Base-by-base conservation (phyloP, 805 yeast species). In the Schwanniomyces polymorphus region DNA sequence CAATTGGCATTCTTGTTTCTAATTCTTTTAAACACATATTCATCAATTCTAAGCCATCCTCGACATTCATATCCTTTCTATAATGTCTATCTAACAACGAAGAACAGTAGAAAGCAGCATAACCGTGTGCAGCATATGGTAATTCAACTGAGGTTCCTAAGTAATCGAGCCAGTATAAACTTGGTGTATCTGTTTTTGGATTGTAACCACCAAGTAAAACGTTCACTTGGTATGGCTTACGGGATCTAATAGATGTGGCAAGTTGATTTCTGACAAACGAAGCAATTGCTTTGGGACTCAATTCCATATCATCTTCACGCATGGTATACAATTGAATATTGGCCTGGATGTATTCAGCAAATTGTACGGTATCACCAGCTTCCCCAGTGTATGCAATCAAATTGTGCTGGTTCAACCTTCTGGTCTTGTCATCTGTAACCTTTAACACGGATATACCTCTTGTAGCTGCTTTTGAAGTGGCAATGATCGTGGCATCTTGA, bases 51-150 rank as follows among this genome's bases (percentile, higher is more conserved):
- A 92, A 63, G 2, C 97, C 99, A 50, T 90, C 92, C 33, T 84
- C 89, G 35, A 80, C 67, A 6, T 80, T 72, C 84, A 91, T 80
- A 57, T 84, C 91, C 38, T 83, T 76, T 63, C 85, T 80, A 70
- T 91, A 91, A 69, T 91, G 97, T 57, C 86, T 91, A 72, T 94
- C 99, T 55, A 94, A 76, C 53, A 92, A 73, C 1, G 98, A 88
- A 67, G 90, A 79, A 27, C 96, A 84, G 67, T 94, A 94, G 69
- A 92, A 94, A 1, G 95, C 96, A n/a, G 98, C 96, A 63, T 94
- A 94, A 10, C 99, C 99, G 65, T 94, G 99, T 1, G 98, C 98
- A 14, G 95, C 97, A 63, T 94, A 94, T 12, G 99, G 98, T 49
- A 94, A 76, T 50, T 85, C 89, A 12, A 85, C 96, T 55, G 85